Conservation (phyloP, 2,329 filamentous ascomycete species). For the Fragosphaeria purpurea region DNA sequence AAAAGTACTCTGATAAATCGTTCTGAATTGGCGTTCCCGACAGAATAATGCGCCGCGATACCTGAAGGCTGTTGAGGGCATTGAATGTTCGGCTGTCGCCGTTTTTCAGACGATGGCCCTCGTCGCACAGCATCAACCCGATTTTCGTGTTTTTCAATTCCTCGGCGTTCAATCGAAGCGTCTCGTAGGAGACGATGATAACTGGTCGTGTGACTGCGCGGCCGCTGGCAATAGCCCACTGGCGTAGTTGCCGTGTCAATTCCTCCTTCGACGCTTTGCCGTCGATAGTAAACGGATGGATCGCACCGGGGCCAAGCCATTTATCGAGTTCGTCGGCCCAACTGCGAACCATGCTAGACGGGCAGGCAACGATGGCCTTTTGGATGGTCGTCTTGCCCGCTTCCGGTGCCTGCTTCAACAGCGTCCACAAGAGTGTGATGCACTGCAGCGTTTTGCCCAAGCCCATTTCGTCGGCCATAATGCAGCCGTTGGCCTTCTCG, state of each 20-base stretch:
- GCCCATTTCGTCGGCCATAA: conserved; percentile 99
- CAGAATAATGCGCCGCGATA: conserved; percentile 82
- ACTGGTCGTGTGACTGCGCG: conserved; percentile 82
- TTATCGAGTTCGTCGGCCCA: conserved; percentile 97
- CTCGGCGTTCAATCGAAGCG: conserved; percentile 79
- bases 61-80: conserved; percentile 81
- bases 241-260: conserved; percentile 75
- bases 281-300: conserved; percentile 90
- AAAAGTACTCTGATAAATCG: conserved; percentile 95
- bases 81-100: conserved; percentile 92
- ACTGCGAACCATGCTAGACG: conserved; percentile 90
- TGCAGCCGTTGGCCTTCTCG: conserved; percentile 87
- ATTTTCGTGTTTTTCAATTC: conserved; percentile 85
- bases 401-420: conserved; percentile 89
- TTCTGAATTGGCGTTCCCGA: conserved; percentile 98
- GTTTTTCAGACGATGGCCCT: conserved; percentile 94
- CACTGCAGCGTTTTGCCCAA: conserved; percentile 95
- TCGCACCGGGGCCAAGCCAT: conserved; percentile 87
- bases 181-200: conserved; percentile 97
- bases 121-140: conserved; percentile 86
- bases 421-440: conserved; percentile 91
- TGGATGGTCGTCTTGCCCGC: conserved; percentile 91
- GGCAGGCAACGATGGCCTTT: conserved; percentile 94
- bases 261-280: conserved; percentile 95
- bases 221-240: conserved; percentile 91